Evolutionary conservation across 257 asterid genomes (phyloP), one percentile per base, ranked within the genome.

Genomic region (Solanum habrochaites): DNA sequence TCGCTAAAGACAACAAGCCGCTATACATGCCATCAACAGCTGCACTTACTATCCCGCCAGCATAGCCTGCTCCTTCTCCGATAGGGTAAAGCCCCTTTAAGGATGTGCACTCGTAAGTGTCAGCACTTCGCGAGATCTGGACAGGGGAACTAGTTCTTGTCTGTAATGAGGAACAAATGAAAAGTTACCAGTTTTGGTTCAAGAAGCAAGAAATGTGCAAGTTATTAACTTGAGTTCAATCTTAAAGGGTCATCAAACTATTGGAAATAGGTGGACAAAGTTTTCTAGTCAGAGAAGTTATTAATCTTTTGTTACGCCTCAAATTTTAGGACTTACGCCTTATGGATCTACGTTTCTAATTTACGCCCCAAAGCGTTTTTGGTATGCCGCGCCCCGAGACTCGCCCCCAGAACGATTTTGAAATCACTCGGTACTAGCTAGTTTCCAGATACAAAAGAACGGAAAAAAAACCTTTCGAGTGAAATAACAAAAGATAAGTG

Each of bases 41-140:
- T 6, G 99, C 98, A 42, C 98, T 95, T 82, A 96, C 95, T 60
- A 95, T 97, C 40, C 99, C 99, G 66, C 99, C 98, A 10, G 98
- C 99, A 88, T 94, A 97, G 7, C 99, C 98, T 1, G 98, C 98
- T 14, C 98, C 98, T 92, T 97, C 99, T 15, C 99, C 98, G 16
- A 97, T 90, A 1, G 99, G 99, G 87, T 95, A 95, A 10, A 97
- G 95, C 91, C 98, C 99, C 87, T 90, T 92, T 56, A 94, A 11
- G 1, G 97, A 94, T 25, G 95, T 94, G 91, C 98, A 92, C 93
- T 95, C 98, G 86, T 93, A 93, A 1, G 96, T 95, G 52, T 92
- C 94, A 52, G 90, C 64, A 73, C 90, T 90, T 45, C 98, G 94
- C 5, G 92, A 92, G 58, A 97, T 94, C 90, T 94, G 97, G 89